Evolutionary conservation across 129 eudicot genomes (phyloP).

Genomic region (Chrysanthemum lavandulifolium): DNA sequence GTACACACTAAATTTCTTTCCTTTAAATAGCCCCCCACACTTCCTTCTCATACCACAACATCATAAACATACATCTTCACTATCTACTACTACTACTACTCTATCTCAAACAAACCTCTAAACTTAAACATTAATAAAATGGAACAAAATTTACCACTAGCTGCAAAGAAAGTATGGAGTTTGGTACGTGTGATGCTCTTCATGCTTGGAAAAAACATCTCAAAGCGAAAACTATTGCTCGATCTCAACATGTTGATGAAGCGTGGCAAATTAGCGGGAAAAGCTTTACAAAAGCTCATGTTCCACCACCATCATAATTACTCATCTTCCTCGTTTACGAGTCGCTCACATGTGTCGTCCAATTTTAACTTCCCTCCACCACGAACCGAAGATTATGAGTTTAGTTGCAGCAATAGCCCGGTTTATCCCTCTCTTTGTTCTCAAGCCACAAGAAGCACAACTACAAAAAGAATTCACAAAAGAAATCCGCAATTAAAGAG

Average conservation of each 20-base stretch:
- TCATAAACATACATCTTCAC: neutral
- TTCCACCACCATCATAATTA: conserved; percentile 49
- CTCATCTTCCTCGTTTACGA: conserved; percentile 23
- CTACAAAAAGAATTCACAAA: conserved; percentile 6
- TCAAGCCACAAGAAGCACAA: conserved; percentile 43
- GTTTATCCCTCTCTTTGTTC: conserved; percentile 39
- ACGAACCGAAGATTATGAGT: conserved; percentile 44
- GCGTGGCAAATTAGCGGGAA: conserved; percentile 62
- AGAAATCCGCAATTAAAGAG: conserved; percentile 8
- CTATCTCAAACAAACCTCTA: neutral
- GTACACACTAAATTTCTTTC: no score
- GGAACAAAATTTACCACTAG: conserved; percentile 56
- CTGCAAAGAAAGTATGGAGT: conserved; percentile 55
- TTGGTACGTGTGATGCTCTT: conserved; percentile 45
- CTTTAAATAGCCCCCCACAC: no score
- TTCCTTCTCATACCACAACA: conserved; percentile 8
- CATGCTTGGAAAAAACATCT: conserved; percentile 52
- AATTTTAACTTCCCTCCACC: conserved; percentile 20
- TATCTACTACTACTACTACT: neutral
- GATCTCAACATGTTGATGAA: conserved; percentile 59
- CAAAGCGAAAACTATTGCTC: conserved; percentile 46
- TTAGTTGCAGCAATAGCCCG: conserved; percentile 66
- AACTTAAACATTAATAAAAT: conserved; percentile 23
- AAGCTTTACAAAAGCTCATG: conserved; percentile 61
- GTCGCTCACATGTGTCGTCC: conserved; percentile 16